These are phyloP conservation scores for Claviceps paspali DNA, from an alignment of 2,329 filamentous ascomycete genomes.

Conservation along the genomic window DNA sequence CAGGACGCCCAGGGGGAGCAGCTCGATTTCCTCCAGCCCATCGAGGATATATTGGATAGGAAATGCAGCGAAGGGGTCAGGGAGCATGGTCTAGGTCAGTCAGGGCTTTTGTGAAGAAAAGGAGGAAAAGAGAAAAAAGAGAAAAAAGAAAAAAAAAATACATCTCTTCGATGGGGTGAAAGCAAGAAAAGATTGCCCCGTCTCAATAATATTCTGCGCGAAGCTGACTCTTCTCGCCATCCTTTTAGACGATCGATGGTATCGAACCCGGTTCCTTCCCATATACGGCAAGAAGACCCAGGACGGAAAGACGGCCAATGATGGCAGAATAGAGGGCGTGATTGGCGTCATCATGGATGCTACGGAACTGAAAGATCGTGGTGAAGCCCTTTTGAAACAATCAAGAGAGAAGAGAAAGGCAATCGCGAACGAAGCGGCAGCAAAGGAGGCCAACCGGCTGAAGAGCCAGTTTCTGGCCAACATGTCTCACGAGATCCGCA, in stretches of 20 bases:
- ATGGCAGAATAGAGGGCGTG: constrained; percentile 49
- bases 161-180: neutral
- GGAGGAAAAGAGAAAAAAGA: neutral
- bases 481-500: constrained; percentile 70
- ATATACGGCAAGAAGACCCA: constrained; percentile 40
- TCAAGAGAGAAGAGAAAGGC: constrained; percentile 55
- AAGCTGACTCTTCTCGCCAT: too few species aligned
- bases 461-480: constrained; percentile 71
- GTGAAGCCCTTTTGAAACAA: constrained; percentile 46
- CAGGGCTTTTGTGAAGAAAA: neutral
- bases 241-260: constrained; percentile 44
- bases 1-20: constrained; percentile 27
- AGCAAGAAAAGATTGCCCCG: too few species aligned
- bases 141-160: neutral
- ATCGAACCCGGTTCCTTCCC: constrained; percentile 56
- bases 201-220: too few species aligned
- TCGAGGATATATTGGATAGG: constrained; percentile 51
- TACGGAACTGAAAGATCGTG: constrained; percentile 53
- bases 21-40: constrained; percentile 37
- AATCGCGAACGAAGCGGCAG: constrained; percentile 60
- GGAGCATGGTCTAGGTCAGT: constrained; percentile 42
- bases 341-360: constrained; percentile 72
- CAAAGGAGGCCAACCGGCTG: constrained; percentile 64
- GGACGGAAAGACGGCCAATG: constrained; percentile 29
- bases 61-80: constrained; percentile 43